Evolutionary conservation across 371 early-diverging fungal genomes (phyloP).

Genomic region (Saksenaea oblongispora): DNA sequence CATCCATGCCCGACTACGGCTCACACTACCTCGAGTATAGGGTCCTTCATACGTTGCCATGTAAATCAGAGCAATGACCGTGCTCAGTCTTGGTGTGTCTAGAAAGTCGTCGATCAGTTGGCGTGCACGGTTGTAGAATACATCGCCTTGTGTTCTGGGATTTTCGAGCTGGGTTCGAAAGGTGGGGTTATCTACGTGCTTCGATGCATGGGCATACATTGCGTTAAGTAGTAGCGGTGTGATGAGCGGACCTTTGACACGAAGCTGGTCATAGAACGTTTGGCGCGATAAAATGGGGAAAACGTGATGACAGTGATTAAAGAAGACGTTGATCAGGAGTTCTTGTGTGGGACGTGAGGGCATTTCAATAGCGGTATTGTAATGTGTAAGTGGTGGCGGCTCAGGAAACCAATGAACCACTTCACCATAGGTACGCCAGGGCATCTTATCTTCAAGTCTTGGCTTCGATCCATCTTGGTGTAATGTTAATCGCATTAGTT

Average conservation of each 20-base stretch:
- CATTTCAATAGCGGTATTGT: conserved; percentile 42
- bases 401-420: conserved; percentile 30
- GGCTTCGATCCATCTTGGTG: conserved; percentile 27
- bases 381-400: conserved; percentile 11
- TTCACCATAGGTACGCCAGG: conserved; percentile 31
- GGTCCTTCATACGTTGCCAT: conserved; percentile 37
- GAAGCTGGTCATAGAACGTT: conserved; percentile 50
- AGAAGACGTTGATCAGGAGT: conserved; percentile 37
- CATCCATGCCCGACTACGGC: conserved; percentile 44
- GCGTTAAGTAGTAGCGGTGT: conserved; percentile 44
- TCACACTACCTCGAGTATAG: not conserved
- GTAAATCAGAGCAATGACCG: conserved; percentile 45
- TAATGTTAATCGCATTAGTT: conserved; percentile 35
- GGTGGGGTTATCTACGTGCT: conserved; percentile 22
- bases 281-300: conserved; percentile 36
- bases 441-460: conserved; percentile 17
- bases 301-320: conserved; percentile 33
- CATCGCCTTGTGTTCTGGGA: conserved; percentile 26
- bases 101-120: conserved; percentile 46
- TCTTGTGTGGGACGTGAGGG: conserved; percentile 39
- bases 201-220: conserved; percentile 51
- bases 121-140: conserved; percentile 43
- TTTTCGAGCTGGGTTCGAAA: conserved; percentile 19
- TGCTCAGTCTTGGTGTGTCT: conserved; percentile 47
- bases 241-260: conserved; percentile 39